A percentile compares a stretch with the other conserved stretches of the same genome.
Evolutionary conservation across 768 basidiomycete species (phyloP).

Genomic region (Lactarius vividus): DNA sequence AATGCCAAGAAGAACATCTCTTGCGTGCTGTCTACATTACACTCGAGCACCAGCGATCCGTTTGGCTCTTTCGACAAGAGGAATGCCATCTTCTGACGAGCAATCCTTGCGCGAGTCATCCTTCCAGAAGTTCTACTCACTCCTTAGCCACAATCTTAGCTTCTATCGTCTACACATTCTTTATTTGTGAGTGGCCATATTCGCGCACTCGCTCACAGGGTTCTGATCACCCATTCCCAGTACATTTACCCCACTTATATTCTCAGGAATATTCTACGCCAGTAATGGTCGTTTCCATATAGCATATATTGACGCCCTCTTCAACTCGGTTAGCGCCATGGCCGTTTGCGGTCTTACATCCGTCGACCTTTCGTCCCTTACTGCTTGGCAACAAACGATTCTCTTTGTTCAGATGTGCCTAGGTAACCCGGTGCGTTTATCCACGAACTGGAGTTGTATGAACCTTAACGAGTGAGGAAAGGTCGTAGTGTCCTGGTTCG

Average conservation of each 20-base stretch:
- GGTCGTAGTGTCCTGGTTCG: slow-evolving; percentile 80
- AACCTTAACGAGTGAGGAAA: slow-evolving; percentile 32
- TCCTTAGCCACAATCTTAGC: slow-evolving; percentile 37
- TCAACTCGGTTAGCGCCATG: slow-evolving; percentile 73
- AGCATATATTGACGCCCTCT: slow-evolving; percentile 74
- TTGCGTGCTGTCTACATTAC: not conserved
- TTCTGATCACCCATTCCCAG: slow-evolving; percentile 37
- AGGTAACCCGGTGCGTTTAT: slow-evolving; percentile 64
- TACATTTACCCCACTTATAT: slow-evolving; percentile 74
- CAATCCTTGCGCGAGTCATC: not conserved
- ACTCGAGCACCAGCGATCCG: not conserved
- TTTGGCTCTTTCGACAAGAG: not conserved
- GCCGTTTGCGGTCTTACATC: slow-evolving; percentile 75
- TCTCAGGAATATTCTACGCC: slow-evolving; percentile 79
- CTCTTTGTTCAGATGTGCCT: slow-evolving; percentile 77
- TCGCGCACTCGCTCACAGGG: not conserved
- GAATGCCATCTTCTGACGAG: slow-evolving; percentile 11
- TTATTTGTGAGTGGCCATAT: slow-evolving; percentile 37
- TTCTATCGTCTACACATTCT: slow-evolving; percentile 50
- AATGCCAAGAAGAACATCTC: not conserved
- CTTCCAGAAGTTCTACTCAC: slow-evolving; percentile 1
- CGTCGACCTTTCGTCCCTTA: slow-evolving; percentile 65
- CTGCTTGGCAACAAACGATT: slow-evolving; percentile 65
- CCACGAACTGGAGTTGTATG: not conserved
- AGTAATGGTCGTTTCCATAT: slow-evolving; percentile 72